These are phyloP conservation scores for Entonaema liquescens DNA, from an alignment of 495 filamentous ascomycete genomes.

Conservation along the genomic window DNA sequence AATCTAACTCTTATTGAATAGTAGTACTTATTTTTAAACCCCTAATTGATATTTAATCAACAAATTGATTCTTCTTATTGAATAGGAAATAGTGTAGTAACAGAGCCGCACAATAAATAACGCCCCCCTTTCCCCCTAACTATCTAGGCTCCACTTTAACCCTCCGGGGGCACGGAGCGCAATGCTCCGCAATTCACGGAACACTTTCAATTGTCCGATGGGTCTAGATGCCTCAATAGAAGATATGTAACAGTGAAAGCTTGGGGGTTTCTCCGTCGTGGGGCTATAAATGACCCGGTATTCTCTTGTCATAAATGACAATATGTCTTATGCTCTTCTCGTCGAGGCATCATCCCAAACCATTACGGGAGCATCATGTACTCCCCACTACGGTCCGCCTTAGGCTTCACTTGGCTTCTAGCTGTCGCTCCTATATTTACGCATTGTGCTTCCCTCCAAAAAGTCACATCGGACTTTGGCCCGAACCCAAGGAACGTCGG, in stretches of 20 bases:
- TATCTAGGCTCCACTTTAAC: slow-evolving; percentile 6
- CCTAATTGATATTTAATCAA: too few species aligned
- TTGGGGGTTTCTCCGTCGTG: background rate
- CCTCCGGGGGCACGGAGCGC: slow-evolving; percentile 17
- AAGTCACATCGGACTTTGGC: slow-evolving; percentile 52
- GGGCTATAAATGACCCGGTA: background rate
- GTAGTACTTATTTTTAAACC: too few species aligned
- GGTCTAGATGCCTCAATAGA: slow-evolving; percentile 2
- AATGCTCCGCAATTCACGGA: slow-evolving; percentile 26
- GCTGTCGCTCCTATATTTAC: slow-evolving; percentile 14
- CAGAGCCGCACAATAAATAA: slow-evolving; percentile 1
- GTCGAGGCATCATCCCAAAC: background rate
- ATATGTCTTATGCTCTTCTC: background rate
- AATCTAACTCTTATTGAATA: too few species aligned
- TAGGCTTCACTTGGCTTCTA: slow-evolving; percentile 25
- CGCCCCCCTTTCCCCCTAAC: slow-evolving; percentile 5
- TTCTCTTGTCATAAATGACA: background rate
- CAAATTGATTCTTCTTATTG: background rate
- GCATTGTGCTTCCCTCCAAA: slow-evolving; percentile 41
- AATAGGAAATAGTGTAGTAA: background rate
- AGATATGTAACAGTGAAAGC: background rate
- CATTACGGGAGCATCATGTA: slow-evolving; percentile 9
- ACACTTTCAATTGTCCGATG: background rate
- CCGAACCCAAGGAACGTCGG: slow-evolving; percentile 60
- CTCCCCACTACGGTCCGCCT: background rate